Base-by-base conservation (phyloP, 176 grass and related monocot genomes). In the Oropetium thomaeum region DNA sequence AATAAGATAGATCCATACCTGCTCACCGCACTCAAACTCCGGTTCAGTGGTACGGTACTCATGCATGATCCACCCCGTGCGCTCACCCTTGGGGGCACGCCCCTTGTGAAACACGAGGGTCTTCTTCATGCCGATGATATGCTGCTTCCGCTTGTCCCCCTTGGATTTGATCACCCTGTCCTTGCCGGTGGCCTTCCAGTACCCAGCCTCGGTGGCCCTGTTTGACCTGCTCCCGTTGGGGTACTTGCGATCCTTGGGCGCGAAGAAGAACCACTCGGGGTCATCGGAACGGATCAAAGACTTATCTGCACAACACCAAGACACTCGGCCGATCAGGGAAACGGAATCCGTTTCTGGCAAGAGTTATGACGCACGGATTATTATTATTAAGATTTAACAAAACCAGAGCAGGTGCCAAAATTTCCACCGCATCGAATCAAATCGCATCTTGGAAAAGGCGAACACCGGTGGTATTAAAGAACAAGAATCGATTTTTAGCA, bases 211-310 rank as follows among this genome's bases (percentile, higher is more conserved):
- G 0, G 94, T 97, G 1, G 94, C 94, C 19, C 94, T 83, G 86
- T 97, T 97, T 0, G 88, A 83, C 65, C 90, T 83, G 75, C 88
- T 85, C 3, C 94, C 94, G 59, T 91, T 93, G 8, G 94, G 88
- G 27, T 97, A 93, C 70, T 97, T 97, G 17, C 94, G 83, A 62
- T 97, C 94, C 86, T 97, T 97, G 4, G 94, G 90, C 16, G 94
- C 88, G 58, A 93, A 91, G 83, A 97, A 97, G 86, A 97, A 97
- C 94, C 94, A 97, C 71, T 97, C 94, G 0, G 58, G 94, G 42
- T 97, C 94, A 12, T 91, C 83, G 0, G 92, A 96, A 15, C 76
- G 86, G 69, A 96, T 96, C 61, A 96, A 38, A 13, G 92, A 85
- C 28, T 93, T 93, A 89, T 90, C 90, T 93, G 87, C 65, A 73